These are phyloP conservation scores for Lecanicillium sp. DNA, from an alignment of 2,329 filamentous ascomycete species.

Conservation along the genomic window DNA sequence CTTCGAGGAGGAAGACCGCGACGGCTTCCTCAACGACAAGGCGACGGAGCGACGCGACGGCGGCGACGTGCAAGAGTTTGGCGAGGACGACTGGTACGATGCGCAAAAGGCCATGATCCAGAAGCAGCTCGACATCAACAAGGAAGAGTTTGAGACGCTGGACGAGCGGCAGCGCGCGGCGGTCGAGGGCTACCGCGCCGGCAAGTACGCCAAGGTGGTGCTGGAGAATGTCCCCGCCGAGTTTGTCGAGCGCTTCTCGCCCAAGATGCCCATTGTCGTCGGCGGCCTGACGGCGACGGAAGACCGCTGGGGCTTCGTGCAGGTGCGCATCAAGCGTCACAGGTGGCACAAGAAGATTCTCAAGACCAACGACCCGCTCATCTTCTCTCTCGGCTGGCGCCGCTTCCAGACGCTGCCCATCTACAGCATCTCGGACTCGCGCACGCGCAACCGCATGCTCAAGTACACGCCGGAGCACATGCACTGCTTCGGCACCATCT, in stretches of 20 bases:
- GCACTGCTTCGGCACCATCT: constrained; percentile 96
- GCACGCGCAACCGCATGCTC: constrained; percentile 91
- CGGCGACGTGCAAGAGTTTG: constrained; percentile 69
- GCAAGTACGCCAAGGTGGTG: constrained; percentile 87
- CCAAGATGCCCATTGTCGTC: constrained; percentile 75
- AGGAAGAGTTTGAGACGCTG: constrained; percentile 80
- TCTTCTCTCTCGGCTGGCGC: constrained; percentile 94
- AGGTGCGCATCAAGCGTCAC: constrained; percentile 94
- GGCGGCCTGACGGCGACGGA: constrained; percentile 91
- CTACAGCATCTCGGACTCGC: constrained; percentile 91
- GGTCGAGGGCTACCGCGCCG: constrained; percentile 85
- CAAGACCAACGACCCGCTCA: constrained; percentile 95
- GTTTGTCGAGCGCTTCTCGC: constrained; percentile 76
- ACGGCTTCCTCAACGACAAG: constrained; percentile 89
- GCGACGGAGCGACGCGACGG: constrained; percentile 65
- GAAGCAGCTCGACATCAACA: constrained; percentile 96
- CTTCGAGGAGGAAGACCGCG: constrained; percentile 97
- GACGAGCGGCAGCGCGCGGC: constrained; percentile 76
- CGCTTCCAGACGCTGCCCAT: constrained; percentile 88
- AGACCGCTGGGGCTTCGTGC: constrained; percentile 90
- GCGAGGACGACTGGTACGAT: constrained; percentile 98
- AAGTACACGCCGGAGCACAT: constrained; percentile 99
- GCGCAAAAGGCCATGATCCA: constrained; percentile 89
- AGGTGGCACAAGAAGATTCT: constrained; percentile 99
- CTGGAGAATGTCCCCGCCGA: constrained; percentile 85